Conservation (phyloP, 2,329 filamentous ascomycete genomes). For the Fusarium miscanthi region DNA sequence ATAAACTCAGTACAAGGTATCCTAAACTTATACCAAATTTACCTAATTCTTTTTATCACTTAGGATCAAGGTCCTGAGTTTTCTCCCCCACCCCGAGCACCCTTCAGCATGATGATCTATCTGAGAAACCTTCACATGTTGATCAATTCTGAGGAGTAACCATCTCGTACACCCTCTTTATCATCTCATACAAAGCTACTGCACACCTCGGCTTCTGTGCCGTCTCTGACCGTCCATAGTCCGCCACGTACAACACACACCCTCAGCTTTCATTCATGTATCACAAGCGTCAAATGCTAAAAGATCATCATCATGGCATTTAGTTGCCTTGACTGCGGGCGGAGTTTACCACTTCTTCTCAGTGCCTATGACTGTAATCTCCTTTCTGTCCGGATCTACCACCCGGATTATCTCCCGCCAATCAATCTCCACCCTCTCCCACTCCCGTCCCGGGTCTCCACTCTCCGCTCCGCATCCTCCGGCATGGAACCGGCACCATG, state of each 20-base stretch:
- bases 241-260: slow-evolving; percentile 32
- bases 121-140: background rate
- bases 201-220: slow-evolving; percentile 26
- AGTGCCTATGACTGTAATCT: slow-evolving; percentile 37
- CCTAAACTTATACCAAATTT: too few species aligned
- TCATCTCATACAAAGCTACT: slow-evolving; percentile 11
- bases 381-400: slow-evolving; percentile 47
- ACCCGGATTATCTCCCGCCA: slow-evolving; percentile 48
- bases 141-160: slow-evolving; percentile 5
- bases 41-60: too few species aligned
- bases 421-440: slow-evolving; percentile 42
- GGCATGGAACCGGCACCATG: slow-evolving; percentile 58
- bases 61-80: too few species aligned
- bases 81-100: background rate
- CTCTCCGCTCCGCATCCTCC: slow-evolving; percentile 31
- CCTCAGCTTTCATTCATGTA: slow-evolving; percentile 9
- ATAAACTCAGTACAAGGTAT: too few species aligned
- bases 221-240: slow-evolving; percentile 28
- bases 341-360: slow-evolving; percentile 27
- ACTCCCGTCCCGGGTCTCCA: slow-evolving; percentile 13
- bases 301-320: background rate
- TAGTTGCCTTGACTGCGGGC: background rate
- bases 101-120: background rate
- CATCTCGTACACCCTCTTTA: slow-evolving; percentile 30
- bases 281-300: slow-evolving; percentile 10